Conservation (phyloP, 805 yeast genomes). For the Allodekkera sacchari region DNA sequence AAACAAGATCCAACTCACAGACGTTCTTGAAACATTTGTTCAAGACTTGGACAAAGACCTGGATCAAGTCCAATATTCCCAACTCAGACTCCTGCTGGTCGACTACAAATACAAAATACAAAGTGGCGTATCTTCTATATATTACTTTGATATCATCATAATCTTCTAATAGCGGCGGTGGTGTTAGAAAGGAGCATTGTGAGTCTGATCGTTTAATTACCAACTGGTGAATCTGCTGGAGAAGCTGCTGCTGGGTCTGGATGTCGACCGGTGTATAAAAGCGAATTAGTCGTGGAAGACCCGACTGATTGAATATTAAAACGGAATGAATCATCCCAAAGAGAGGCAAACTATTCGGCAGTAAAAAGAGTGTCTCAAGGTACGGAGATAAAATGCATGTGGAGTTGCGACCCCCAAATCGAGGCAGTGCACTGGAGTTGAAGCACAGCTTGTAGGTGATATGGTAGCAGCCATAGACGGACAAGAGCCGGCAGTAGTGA, state of each 20-base stretch:
- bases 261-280: conserved; percentile 90
- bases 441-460: too few species aligned
- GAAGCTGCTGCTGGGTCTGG: conserved; percentile 67
- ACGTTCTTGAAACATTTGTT: conserved; percentile 92
- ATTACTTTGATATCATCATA: conserved; percentile 78
- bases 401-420: too few species aligned
- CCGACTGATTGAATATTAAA: conserved; percentile 27
- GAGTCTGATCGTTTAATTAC: conserved; percentile 61
- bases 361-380: too few species aligned
- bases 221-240: conserved; percentile 75
- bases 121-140: conserved; percentile 88
- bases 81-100: conserved; percentile 94
- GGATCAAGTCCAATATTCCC: conserved; percentile 89
- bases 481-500: too few species aligned
- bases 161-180: conserved; percentile 68
- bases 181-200: conserved; percentile 84
- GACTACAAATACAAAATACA: conserved; percentile 92
- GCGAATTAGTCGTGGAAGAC: conserved; percentile 81
- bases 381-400: too few species aligned
- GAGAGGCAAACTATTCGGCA: too few species aligned
- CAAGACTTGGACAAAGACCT: conserved; percentile 91
- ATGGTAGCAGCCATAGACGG: too few species aligned
- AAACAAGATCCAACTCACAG: conserved; percentile 92
- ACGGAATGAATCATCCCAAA: too few species aligned
- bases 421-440: too few species aligned